Percentiles rank a stretch among this genome's conserved stretches.
phyloP scores from a whole-genome alignment of 176 grass and related monocot species.

The Musa troglodytarum region DNA sequence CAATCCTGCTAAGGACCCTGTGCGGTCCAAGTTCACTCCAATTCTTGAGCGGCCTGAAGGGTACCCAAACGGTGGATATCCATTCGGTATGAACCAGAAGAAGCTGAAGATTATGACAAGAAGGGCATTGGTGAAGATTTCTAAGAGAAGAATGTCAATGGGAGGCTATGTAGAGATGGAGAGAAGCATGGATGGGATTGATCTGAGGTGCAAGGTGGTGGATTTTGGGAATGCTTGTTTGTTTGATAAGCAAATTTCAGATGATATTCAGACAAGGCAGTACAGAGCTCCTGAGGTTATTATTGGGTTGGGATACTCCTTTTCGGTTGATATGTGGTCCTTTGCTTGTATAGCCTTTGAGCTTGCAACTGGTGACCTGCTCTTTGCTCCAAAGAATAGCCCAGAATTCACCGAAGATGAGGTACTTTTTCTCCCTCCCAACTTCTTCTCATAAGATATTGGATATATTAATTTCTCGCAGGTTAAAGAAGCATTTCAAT shows the following conservation, averaged over 20 bases:
- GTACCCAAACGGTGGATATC: slow-evolving; percentile 30
- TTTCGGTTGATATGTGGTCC: slow-evolving; percentile 79
- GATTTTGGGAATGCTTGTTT: slow-evolving; percentile 89
- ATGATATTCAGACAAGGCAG: slow-evolving; percentile 89
- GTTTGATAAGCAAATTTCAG: slow-evolving; percentile 44
- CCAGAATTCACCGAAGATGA: slow-evolving; percentile 76
- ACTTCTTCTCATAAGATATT: background rate
- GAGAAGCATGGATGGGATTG: slow-evolving; percentile 71
- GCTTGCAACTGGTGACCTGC: slow-evolving; percentile 76
- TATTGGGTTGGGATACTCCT: slow-evolving; percentile 67
- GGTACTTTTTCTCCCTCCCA: slow-evolving; percentile 31
- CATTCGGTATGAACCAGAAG: slow-evolving; percentile 55
- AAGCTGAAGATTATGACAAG: slow-evolving; percentile 60
- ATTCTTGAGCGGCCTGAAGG: slow-evolving; percentile 58
- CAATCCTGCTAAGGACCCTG: slow-evolving; percentile 73
- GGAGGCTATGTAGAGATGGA: slow-evolving; percentile 45
- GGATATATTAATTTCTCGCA: background rate
- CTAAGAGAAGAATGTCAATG: slow-evolving; percentile 44
- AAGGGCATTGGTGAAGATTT: slow-evolving; percentile 55
- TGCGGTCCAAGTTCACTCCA: slow-evolving; percentile 39
- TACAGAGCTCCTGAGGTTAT: slow-evolving; percentile 89
- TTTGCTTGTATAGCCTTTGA: slow-evolving; percentile 89
- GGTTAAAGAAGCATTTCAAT: background rate
- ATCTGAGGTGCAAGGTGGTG: slow-evolving; percentile 84
- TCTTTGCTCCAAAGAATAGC: slow-evolving; percentile 64